Conservation (phyloP, 2,329 filamentous ascomycete genomes). For the Macrophomina tecta region DNA sequence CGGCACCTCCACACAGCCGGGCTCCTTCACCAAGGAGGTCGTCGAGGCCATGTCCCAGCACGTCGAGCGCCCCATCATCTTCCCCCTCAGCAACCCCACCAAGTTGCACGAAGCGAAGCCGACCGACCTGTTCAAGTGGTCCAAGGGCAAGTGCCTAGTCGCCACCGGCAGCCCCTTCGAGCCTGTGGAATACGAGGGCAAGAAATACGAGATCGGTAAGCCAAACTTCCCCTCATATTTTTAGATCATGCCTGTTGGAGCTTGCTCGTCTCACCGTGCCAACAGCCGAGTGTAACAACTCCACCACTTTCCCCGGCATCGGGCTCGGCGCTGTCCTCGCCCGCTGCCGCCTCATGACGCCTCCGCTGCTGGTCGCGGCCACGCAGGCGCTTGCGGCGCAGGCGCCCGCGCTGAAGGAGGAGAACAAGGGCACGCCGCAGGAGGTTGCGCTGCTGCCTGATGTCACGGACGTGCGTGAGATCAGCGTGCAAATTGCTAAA, state of each 20-base stretch:
- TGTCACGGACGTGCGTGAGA: constrained; percentile 73
- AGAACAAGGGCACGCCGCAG: constrained; percentile 41
- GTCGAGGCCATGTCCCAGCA: constrained; percentile 77
- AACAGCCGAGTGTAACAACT: constrained; percentile 86
- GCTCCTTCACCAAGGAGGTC: constrained; percentile 76
- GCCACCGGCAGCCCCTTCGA: constrained; percentile 85
- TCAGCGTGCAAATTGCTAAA: constrained; percentile 78
- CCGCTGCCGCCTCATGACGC: constrained; percentile 69
- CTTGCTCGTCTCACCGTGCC: not conserved
- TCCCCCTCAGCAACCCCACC: constrained; percentile 87
- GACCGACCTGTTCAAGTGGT: constrained; percentile 78
- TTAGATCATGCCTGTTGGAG: constrained; percentile 37
- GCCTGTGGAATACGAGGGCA: constrained; percentile 68
- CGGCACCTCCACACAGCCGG: constrained; percentile 80
- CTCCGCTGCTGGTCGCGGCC: constrained; percentile 82
- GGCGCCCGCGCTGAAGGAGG: constrained; percentile 72
- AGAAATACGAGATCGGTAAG: constrained; percentile 60
- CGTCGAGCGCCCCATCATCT: constrained; percentile 79
- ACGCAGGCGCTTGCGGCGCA: constrained; percentile 73
- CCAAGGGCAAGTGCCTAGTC: constrained; percentile 75
- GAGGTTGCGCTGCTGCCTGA: constrained; percentile 74
- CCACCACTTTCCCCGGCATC: constrained; percentile 83
- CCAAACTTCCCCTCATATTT: constrained; percentile 30
- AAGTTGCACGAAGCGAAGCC: constrained; percentile 82
- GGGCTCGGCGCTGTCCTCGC: constrained; percentile 79